Base-by-base conservation (phyloP, 257 asterid genomes). In the Solanum stenotomum region DNA sequence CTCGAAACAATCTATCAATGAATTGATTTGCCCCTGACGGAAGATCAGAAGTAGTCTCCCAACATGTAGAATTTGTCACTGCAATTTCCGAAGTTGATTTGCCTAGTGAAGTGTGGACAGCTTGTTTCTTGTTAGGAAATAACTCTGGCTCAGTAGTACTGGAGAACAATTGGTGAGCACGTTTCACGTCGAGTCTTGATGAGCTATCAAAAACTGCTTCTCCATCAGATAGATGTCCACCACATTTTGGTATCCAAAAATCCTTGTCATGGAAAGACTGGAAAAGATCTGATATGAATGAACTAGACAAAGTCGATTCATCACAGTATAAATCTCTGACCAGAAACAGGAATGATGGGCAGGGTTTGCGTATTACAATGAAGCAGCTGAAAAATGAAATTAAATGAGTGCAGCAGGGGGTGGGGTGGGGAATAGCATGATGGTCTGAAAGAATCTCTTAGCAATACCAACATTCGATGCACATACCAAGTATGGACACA, bases 221-320 rank as follows among this genome's bases (percentile, higher is more conserved):
- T 49, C 91, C 94, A 85, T 92, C 94, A 33, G 86, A 87, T 85
- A 91, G 83, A 89, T 93, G 94, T 29, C 92, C 96, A 85, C 94
- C 93, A 9, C 92, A 95, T 84, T 95, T 94, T 1, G 95, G 94
- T 90, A 91, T 92, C 98, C 98, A 95, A 92, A 96, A 94, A 33
- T 92, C 95, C 94, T 95, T 94, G 88, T 94, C 96, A 93, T 93
- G 93, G 87, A 92, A 90, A 89, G 91, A 88, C 91, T 84, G 87
- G 52, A 72, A 87, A 86, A 25, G 87, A 86, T 72, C 31, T 40
- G 33, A 70, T 72, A 63, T 49, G 85, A 61, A 33, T 83, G 76
- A 6, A 31, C 81, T 49, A 87, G 87, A 70, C 33, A 49, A 56
- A 8, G 16, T 33, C 49, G 44, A 46, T 72, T 46, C 35, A 40